Conservation (phyloP, 495 filamentous ascomycete species). For the Aspergillus indologenus region DNA sequence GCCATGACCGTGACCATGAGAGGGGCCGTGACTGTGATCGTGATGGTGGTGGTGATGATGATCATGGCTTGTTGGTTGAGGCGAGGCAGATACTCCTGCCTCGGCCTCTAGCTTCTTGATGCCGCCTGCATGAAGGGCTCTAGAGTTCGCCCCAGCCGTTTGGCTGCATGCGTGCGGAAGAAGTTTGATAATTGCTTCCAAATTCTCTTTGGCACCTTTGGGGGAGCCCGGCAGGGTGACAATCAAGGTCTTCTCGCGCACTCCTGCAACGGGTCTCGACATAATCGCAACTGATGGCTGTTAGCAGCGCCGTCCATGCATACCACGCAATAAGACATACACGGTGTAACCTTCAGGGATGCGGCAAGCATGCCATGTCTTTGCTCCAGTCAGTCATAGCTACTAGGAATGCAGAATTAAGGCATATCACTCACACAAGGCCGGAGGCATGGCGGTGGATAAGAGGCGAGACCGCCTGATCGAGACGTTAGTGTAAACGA, state of each 20-base stretch:
- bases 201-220: slow-evolving; percentile 94
- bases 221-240: slow-evolving; percentile 92
- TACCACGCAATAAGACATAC: slow-evolving; percentile 48
- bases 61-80: slow-evolving; percentile 23
- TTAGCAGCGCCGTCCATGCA: slow-evolving; percentile 20
- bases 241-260: slow-evolving; percentile 79
- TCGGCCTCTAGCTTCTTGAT: slow-evolving; percentile 80
- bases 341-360: slow-evolving; percentile 83
- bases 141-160: slow-evolving; percentile 78
- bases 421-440: slow-evolving; percentile 60
- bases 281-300: slow-evolving; percentile 79
- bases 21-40: slow-evolving; percentile 47
- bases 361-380: slow-evolving; percentile 91
- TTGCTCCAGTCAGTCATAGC: slow-evolving; percentile 27
- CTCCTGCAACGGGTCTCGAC: slow-evolving; percentile 90
- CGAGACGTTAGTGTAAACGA: slow-evolving; percentile 11
- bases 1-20: slow-evolving; percentile 58
- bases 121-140: slow-evolving; percentile 75
- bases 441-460: slow-evolving; percentile 87
- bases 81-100: slow-evolving; percentile 55
- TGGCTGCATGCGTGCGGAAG: slow-evolving; percentile 92
- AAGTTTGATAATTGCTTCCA: slow-evolving; percentile 84
- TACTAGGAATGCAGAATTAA: slow-evolving; percentile 2
- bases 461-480: slow-evolving; percentile 74
- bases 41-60: slow-evolving; percentile 48